Base-by-base conservation (phyloP, 257 asterid genomes). In the Rhazya stricta region DNA sequence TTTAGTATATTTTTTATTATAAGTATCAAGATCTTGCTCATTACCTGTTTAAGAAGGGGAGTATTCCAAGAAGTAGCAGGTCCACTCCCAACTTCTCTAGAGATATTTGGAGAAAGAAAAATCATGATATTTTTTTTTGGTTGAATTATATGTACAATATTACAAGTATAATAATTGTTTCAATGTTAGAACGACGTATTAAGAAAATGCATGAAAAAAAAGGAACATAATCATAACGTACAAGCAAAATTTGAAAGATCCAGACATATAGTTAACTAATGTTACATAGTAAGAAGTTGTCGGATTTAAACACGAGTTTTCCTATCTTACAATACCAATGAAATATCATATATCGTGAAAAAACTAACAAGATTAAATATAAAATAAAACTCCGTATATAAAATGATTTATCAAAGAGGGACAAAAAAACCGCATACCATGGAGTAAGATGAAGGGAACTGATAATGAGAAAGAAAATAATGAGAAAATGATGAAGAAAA, bases 1-100 rank as follows among this genome's bases (percentile, higher is more conserved):
- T n/a, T n/a, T n/a, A n/a, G n/a, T n/a, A n/a, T n/a, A n/a, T n/a
- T n/a, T n/a, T n/a, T n/a, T n/a, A n/a, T n/a, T n/a, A n/a, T n/a
- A n/a, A n/a, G n/a, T n/a, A n/a, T n/a, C n/a, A n/a, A n/a, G n/a
- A n/a, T n/a, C n/a, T n/a, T n/a, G n/a, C n/a, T n/a, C n/a, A n/a
- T n/a, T 39, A 80, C 86, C 84, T 80, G 86, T 43, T 74, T 50
- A 23, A 57, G 71, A 45, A 83, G 78, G 76, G 84, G 82, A 27
- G 66, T 77, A 8, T 19, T 34, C 83, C 84, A 83, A 2, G 87
- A 83, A 58, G 75, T 71, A 73, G 42, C 29, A 4, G 68, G 74
- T 61, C 82, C 85, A 66, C 65, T 65, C 67, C 85, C 85, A 62
- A 78, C 57, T 73, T 82, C 85, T 63, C 82, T 78, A 7, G 36